Evolutionary conservation across 805 yeast species (phyloP).

Genomic region (Candida nonsorbophila): DNA sequence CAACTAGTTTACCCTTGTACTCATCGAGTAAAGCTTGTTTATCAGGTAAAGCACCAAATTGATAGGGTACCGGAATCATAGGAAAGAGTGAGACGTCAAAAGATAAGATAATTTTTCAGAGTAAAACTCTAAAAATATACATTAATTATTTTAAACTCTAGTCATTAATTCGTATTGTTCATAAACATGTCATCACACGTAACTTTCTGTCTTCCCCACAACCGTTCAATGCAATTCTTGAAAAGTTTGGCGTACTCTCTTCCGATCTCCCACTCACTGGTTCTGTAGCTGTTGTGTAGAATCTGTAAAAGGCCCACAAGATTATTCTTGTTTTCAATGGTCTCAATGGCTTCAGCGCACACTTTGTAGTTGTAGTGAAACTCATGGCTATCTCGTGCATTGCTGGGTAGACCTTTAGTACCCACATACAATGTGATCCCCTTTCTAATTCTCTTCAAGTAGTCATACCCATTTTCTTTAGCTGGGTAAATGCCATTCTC

Average conservation of each 20-base stretch:
- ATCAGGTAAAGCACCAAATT: constrained; percentile 13
- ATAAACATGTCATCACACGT: constrained; percentile 54
- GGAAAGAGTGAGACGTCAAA: too few species aligned
- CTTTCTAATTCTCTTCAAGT: constrained; percentile 44
- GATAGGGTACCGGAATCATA: too few species aligned
- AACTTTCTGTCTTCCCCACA: constrained; percentile 43
- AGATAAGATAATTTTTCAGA: too few species aligned
- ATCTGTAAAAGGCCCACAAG: constrained; percentile 52
- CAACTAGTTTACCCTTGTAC: constrained; percentile 38
- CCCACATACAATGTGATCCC: constrained; percentile 28
- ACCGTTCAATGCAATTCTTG: constrained; percentile 49
- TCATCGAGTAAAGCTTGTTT: constrained; percentile 13
- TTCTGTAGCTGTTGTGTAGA: constrained; percentile 28
- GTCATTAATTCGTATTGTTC: too few species aligned
- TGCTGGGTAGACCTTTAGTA: constrained; percentile 6
- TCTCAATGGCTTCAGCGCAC: constrained; percentile 35
- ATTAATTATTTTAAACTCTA: too few species aligned
- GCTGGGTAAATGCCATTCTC: constrained; percentile 12
- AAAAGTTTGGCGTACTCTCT: constrained; percentile 51
- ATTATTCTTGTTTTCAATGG: constrained; percentile 40
- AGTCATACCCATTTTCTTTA: constrained; percentile 38
- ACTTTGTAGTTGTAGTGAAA: constrained; percentile 35
- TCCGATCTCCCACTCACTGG: constrained; percentile 52
- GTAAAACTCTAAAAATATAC: too few species aligned
- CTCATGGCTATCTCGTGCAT: constrained; percentile 15